Evolutionary conservation across 345 rosid genomes (phyloP).

Genomic region (Citrus medica): DNA sequence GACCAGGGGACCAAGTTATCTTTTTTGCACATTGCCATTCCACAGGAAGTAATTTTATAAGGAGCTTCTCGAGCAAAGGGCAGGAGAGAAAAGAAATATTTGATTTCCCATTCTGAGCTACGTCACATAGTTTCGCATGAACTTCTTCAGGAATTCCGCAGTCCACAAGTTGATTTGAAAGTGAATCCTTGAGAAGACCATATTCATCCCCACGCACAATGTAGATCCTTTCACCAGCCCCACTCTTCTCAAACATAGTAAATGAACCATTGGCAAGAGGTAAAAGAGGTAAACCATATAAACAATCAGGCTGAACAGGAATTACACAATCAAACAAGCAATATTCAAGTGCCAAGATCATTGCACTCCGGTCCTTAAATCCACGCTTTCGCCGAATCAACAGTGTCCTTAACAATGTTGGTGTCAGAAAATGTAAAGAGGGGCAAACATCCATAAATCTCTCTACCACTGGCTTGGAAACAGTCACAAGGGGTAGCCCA

Average conservation of each 20-base stretch:
- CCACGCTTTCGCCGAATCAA: conserved; percentile 71
- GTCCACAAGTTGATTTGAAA: conserved; percentile 79
- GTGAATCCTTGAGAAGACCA: conserved; percentile 74
- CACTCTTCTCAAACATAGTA: conserved; percentile 68
- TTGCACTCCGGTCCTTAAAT: conserved; percentile 58
- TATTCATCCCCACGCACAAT: conserved; percentile 64
- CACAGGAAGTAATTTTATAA: conserved; percentile 75
- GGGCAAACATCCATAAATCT: conserved; percentile 71
- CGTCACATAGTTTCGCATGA: conserved; percentile 55
- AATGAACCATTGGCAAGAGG: conserved; percentile 89
- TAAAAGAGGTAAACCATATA: conserved; percentile 78
- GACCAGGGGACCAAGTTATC: conserved; percentile 80
- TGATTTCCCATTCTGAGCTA: conserved; percentile 68
- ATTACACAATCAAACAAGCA: conserved; percentile 70
- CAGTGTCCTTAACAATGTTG: conserved; percentile 65
- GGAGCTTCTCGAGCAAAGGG: conserved; percentile 77
- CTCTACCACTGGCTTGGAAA: conserved; percentile 64
- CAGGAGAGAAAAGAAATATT: conserved; percentile 79
- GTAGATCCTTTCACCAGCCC: conserved; percentile 74
- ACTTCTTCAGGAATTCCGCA: conserved; percentile 58
- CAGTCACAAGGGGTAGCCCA: conserved; percentile 69
- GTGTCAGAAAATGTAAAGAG: conserved; percentile 70
- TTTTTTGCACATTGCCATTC: conserved; percentile 77
- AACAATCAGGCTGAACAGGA: conserved; percentile 43
- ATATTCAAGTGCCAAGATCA: conserved; percentile 76